phyloP scores from a whole-genome alignment of 2,329 filamentous ascomycete genomes.

The Cladosporium sphaerospermum region DNA sequence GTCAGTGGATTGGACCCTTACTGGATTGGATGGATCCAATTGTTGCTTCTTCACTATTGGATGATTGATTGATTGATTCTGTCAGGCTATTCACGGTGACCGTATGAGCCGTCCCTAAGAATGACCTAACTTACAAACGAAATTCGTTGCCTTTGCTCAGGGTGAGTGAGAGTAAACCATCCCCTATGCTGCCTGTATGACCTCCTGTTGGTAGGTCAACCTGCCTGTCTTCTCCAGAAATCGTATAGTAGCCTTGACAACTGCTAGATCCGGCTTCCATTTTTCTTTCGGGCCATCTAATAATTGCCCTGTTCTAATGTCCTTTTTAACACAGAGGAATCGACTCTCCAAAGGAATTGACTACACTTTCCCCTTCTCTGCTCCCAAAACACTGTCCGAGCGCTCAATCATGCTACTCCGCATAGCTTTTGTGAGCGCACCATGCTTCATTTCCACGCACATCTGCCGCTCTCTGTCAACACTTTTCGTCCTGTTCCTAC shows the following conservation, averaged over 20 bases:
- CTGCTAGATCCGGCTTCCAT: conserved; percentile 1
- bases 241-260: conserved; percentile 5
- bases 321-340: too few species aligned
- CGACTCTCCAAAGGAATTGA: conserved; percentile 4
- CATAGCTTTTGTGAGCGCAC: neutral
- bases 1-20: too few species aligned
- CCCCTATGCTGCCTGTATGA: conserved; percentile 1
- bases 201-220: conserved; percentile 1
- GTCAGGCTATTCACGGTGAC: neutral
- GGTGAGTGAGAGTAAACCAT: conserved; percentile 1
- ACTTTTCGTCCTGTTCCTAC: neutral
- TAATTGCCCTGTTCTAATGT: too few species aligned
- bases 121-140: too few species aligned
- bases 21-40: too few species aligned
- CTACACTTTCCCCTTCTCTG: neutral
- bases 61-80: neutral
- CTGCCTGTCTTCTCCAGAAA: conserved; percentile 5
- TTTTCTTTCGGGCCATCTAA: too few species aligned
- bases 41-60: too few species aligned
- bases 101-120: too few species aligned
- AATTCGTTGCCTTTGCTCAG: too few species aligned
- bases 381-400: neutral
- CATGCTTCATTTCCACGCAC: neutral
- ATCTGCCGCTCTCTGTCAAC: neutral
- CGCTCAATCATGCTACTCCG: neutral